A percentile compares a stretch with the other conserved stretches of the same genome.
These are phyloP conservation scores for Monascus ruber DNA, from an alignment of 2,329 filamentous ascomycete species.

Conservation along the genomic window DNA sequence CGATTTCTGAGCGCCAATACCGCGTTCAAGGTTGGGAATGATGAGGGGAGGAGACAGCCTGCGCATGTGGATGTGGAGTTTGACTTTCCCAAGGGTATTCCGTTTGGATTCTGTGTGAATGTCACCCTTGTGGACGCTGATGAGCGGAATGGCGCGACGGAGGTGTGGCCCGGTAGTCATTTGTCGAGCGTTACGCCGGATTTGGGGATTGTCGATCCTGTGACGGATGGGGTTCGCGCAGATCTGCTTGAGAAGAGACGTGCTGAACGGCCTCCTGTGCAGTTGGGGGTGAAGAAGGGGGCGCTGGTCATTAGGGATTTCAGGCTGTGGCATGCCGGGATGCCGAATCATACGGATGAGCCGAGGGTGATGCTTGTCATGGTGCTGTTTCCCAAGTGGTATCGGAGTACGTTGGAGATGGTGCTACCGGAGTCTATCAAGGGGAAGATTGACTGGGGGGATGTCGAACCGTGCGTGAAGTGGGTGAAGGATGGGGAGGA, in stretches of 20 bases:
- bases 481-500: slow-evolving; percentile 27
- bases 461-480: slow-evolving; percentile 23
- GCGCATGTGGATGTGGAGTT: slow-evolving; percentile 35
- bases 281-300: slow-evolving; percentile 33
- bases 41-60: slow-evolving; percentile 22
- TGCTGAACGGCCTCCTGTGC: slow-evolving; percentile 23
- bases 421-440: slow-evolving; percentile 19
- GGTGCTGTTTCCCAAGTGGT: slow-evolving; percentile 30
- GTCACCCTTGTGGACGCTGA: slow-evolving; percentile 36
- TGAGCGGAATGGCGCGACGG: slow-evolving; percentile 38
- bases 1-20: slow-evolving; percentile 32
- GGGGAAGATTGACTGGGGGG: slow-evolving; percentile 22
- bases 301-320: slow-evolving; percentile 37
- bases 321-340: slow-evolving; percentile 40
- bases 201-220: slow-evolving; percentile 8
- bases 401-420: slow-evolving; percentile 19
- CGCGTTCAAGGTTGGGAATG: slow-evolving; percentile 21
- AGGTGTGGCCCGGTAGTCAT: slow-evolving; percentile 42
- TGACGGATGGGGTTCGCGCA: slow-evolving; percentile 17
- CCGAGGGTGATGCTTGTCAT: slow-evolving; percentile 37
- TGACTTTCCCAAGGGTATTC: slow-evolving; percentile 37
- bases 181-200: slow-evolving; percentile 22
- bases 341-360: slow-evolving; percentile 34
- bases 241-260: slow-evolving; percentile 22
- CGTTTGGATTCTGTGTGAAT: slow-evolving; percentile 39